Evolutionary conservation across 192 early-diverging fungal genomes (phyloP).

Genomic region (Linnemannia zychae): DNA sequence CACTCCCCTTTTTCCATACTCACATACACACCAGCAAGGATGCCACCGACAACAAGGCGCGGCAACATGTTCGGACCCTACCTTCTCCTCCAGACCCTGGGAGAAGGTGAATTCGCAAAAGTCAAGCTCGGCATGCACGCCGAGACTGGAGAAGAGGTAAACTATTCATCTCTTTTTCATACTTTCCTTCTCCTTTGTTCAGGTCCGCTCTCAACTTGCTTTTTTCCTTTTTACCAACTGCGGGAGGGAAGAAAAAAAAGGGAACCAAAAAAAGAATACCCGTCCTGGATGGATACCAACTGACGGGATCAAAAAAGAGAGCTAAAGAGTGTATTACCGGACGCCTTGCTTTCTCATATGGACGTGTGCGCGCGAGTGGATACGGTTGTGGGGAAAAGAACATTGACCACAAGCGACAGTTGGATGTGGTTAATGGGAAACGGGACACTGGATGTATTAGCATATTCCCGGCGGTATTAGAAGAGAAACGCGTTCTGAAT

Average conservation of each 20-base stretch:
- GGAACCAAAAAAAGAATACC: neutral
- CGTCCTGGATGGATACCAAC: neutral
- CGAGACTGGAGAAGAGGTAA: constrained; percentile 78
- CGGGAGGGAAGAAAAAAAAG: constrained; percentile 12
- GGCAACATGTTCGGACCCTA: constrained; percentile 91
- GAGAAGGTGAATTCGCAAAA: constrained; percentile 99
- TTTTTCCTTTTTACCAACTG: neutral
- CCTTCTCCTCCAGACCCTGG: constrained; percentile 94
- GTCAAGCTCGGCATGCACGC: constrained; percentile 96
- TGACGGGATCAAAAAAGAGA: neutral
- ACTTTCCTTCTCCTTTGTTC: neutral
- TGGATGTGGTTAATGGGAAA: neutral
- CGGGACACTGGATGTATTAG: constrained; percentile 2
- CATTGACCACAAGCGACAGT: neutral
- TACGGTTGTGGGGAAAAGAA: constrained; percentile 1
- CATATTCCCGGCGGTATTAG: neutral
- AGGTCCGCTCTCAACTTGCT: constrained; percentile 22
- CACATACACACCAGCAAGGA: constrained; percentile 8
- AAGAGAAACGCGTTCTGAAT: neutral
- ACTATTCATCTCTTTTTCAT: constrained; percentile 1
- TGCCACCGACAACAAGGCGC: constrained; percentile 59
- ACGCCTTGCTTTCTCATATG: neutral
- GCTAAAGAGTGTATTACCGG: neutral
- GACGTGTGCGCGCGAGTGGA: neutral
- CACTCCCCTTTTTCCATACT: neutral